Evolutionary conservation across 2,329 filamentous ascomycete species (phyloP).

Genomic region (Simplicillium sp.): DNA sequence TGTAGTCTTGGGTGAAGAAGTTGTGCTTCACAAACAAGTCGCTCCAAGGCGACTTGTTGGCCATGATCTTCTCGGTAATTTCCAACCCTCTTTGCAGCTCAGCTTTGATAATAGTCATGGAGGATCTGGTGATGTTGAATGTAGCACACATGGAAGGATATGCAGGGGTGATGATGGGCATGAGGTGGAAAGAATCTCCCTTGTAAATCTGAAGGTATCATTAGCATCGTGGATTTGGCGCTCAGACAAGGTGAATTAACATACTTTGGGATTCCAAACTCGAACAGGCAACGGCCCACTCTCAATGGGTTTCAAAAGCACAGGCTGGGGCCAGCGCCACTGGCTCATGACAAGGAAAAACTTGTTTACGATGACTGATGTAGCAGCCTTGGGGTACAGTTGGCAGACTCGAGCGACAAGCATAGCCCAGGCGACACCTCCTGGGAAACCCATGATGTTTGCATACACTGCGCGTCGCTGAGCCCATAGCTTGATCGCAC

Average conservation of each 20-base stretch:
- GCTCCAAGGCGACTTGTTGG: constrained; percentile 70
- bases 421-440: constrained; percentile 97
- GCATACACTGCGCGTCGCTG: constrained; percentile 87
- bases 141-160: constrained; percentile 98
- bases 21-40: constrained; percentile 83
- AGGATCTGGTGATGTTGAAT: constrained; percentile 84
- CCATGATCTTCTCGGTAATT: constrained; percentile 71
- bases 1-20: constrained; percentile 89
- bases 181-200: constrained; percentile 75
- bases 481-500: constrained; percentile 95
- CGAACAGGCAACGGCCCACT: constrained; percentile 70
- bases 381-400: constrained; percentile 85
- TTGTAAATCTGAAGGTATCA: constrained; percentile 53
- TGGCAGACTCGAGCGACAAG: constrained; percentile 93
- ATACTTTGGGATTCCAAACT: constrained; percentile 88
- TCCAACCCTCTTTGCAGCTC: constrained; percentile 72
- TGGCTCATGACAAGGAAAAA: constrained; percentile 88
- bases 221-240: constrained; percentile 66
- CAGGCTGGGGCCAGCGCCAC: constrained; percentile 93
- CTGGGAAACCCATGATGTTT: constrained; percentile 93
- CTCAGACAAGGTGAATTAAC: constrained; percentile 9
- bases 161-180: constrained; percentile 96
- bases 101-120: constrained; percentile 71
- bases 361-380: constrained; percentile 80
- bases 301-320: constrained; percentile 81